Evolutionary conservation across 164 flowering plant species (phyloP).

Genomic region (Vitis amurensis): DNA sequence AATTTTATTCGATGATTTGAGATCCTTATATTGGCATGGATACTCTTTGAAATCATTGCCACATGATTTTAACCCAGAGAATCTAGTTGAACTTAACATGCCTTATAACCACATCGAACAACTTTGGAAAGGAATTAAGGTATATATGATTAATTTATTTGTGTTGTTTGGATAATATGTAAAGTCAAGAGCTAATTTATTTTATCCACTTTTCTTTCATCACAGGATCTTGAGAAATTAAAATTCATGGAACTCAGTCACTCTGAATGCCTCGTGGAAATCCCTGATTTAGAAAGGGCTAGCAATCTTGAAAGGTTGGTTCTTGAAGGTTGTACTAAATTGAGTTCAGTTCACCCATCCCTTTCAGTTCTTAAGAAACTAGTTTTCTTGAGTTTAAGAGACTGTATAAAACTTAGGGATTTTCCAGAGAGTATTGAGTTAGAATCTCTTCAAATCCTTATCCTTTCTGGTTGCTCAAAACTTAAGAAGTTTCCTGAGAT

Average conservation of each 20-base stretch:
- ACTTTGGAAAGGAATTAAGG: slow-evolving; percentile 9
- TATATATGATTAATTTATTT: not conserved
- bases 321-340: slow-evolving; percentile 15
- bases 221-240: slow-evolving; percentile 3
- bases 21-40: slow-evolving; percentile 1
- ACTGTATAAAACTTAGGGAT: slow-evolving; percentile 9
- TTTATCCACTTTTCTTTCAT: not conserved
- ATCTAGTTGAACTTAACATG: slow-evolving; percentile 18
- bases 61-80: not conserved
- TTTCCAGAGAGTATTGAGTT: slow-evolving; percentile 5
- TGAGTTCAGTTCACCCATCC: slow-evolving; percentile 13
- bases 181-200: too few relatives aligned
- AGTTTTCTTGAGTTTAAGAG: not conserved
- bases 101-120: slow-evolving; percentile 7
- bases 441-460: not conserved
- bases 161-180: not conserved
- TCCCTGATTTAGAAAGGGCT: slow-evolving; percentile 5
- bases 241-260: slow-evolving; percentile 10
- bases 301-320: slow-evolving; percentile 8
- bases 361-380: slow-evolving; percentile 9
- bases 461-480: too few relatives aligned
- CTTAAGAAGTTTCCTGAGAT: too few relatives aligned
- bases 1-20: not conserved
- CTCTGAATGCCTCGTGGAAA: not conserved
- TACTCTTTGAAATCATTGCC: slow-evolving; percentile 2